phyloP scores from a whole-genome alignment of 768 basidiomycete genomes.

The Scleroderma bovista region DNA sequence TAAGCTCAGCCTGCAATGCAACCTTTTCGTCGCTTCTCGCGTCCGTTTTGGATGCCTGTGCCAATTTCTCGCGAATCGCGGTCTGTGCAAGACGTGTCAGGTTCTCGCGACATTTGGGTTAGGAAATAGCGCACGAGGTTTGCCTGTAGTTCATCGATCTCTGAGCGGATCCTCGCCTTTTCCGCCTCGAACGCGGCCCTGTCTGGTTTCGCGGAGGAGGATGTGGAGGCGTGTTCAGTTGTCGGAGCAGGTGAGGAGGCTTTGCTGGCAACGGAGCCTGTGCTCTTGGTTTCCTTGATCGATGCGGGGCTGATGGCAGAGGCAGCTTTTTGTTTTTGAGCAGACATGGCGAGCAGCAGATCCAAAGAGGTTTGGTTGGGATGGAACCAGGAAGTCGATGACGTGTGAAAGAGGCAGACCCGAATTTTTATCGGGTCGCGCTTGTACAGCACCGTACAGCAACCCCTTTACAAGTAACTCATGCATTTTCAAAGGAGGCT shows the following conservation, averaged over 20 bases:
- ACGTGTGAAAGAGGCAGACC: no score
- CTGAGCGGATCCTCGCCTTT: slow-evolving; percentile 73
- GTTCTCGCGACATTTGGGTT: background rate
- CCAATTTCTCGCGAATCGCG: slow-evolving; percentile 72
- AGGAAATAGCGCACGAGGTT: slow-evolving; percentile 61
- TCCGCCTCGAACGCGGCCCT: slow-evolving; percentile 80
- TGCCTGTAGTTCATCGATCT: slow-evolving; percentile 77
- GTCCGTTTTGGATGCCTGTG: slow-evolving; percentile 52
- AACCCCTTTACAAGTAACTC: no score
- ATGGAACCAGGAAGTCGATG: no score
- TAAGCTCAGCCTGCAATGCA: slow-evolving; percentile 74
- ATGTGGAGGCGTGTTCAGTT: slow-evolving; percentile 10
- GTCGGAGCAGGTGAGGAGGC: slow-evolving; percentile 24
- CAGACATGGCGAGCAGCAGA: slow-evolving; percentile 19
- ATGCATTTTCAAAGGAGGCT: no score
- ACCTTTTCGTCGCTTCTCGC: slow-evolving; percentile 66
- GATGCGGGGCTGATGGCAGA: slow-evolving; percentile 44
- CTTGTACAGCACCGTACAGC: no score
- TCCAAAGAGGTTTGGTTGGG: background rate
- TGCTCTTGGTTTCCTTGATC: slow-evolving; percentile 9
- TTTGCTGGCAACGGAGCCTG: slow-evolving; percentile 20
- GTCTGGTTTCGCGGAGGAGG: slow-evolving; percentile 66
- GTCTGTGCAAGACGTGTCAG: slow-evolving; percentile 37
- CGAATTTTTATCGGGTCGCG: no score
- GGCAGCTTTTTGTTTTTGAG: slow-evolving; percentile 52